These are phyloP conservation scores for Crithidia mellificae DNA, from an alignment of 208 protist species.

Conservation along the genomic window DNA sequence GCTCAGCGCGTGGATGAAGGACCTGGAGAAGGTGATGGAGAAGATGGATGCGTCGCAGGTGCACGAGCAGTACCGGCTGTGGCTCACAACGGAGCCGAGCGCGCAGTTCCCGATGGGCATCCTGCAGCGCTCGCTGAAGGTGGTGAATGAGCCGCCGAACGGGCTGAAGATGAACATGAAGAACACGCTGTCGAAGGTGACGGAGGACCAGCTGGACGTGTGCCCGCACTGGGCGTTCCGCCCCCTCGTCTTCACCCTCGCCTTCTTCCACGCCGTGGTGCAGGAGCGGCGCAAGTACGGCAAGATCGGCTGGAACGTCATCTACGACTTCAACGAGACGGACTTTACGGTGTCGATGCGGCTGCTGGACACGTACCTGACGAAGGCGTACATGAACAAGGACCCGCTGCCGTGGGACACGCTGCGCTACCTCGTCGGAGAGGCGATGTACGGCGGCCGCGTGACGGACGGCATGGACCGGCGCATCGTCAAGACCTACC, in stretches of 20 bases:
- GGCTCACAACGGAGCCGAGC: conserved; percentile 99
- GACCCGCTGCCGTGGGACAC: conserved; percentile 98
- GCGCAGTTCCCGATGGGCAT: conserved; percentile 98
- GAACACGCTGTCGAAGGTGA: conserved; percentile 96
- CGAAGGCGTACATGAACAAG: conserved; percentile 94
- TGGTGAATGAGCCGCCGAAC: conserved; percentile 99
- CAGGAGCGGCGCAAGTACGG: conserved; percentile 98
- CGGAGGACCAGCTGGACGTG: conserved; percentile 92
- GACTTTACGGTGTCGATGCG: conserved; percentile 98
- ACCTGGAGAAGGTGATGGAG: conserved; percentile 98
- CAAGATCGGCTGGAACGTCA: conserved; percentile 99
- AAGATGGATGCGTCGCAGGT: conserved; percentile 92
- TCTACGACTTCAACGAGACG: conserved; percentile 99
- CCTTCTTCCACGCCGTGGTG: conserved; percentile 99
- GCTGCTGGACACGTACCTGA: conserved; percentile 97
- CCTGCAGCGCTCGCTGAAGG: conserved; percentile 97
- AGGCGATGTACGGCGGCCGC: conserved; percentile 99
- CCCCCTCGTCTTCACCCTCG: conserved; percentile 97
- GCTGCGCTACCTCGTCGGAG: conserved; percentile 98
- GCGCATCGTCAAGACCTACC: conserved; percentile 97
- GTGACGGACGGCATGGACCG: conserved; percentile 98
- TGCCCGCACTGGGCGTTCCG: conserved; percentile 97
- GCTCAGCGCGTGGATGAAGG: conserved; percentile 97
- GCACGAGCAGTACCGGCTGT: conserved; percentile 98
- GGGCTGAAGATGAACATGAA: conserved; percentile 99